Percentiles rank a stretch among this genome's conserved stretches.
Conservation (phyloP, 805 yeast genomes). For the Candida dendrica region DNA sequence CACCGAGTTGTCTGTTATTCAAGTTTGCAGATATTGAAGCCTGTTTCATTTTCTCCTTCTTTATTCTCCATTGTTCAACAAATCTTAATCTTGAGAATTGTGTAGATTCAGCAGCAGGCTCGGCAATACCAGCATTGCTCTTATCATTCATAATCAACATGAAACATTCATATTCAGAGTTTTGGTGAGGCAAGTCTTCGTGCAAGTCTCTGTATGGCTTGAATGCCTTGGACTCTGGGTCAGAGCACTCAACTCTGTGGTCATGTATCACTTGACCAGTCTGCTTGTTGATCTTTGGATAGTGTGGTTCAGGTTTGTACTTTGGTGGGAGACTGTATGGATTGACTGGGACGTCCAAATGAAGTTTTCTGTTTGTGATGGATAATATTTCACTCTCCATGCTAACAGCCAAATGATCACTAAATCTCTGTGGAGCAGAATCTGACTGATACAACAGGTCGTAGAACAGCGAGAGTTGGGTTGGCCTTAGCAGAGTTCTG, state of each 20-base stretch:
- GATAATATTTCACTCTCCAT: constrained; percentile 86
- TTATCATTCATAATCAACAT: constrained; percentile 65
- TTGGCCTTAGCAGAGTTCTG: constrained; percentile 72
- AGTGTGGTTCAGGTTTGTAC: constrained; percentile 39
- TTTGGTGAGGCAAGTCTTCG: constrained; percentile 67
- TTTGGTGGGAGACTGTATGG: constrained; percentile 46
- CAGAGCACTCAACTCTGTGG: constrained; percentile 33
- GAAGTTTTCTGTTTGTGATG: constrained; percentile 69
- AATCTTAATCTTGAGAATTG: constrained; percentile 85
- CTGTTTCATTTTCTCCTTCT: constrained; percentile 48
- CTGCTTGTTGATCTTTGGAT: constrained; percentile 31
- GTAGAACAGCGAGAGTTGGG: constrained; percentile 73
- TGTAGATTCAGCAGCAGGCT: constrained; percentile 24
- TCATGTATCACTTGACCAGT: constrained; percentile 24
- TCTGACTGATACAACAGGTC: constrained; percentile 84
- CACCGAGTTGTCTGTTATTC: constrained; percentile 11
- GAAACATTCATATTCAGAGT: constrained; percentile 82
- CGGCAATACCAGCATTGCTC: constrained; percentile 27
- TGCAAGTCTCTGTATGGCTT: constrained; percentile 45
- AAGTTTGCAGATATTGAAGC: constrained; percentile 26
- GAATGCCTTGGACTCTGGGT: constrained; percentile 30
- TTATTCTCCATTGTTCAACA: constrained; percentile 77
- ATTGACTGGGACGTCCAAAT: constrained; percentile 65
- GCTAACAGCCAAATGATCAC: constrained; percentile 69
- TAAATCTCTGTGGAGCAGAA: constrained; percentile 55